phyloP scores from a whole-genome alignment of 768 basidiomycete genomes.

The Clathrus columnatus region DNA sequence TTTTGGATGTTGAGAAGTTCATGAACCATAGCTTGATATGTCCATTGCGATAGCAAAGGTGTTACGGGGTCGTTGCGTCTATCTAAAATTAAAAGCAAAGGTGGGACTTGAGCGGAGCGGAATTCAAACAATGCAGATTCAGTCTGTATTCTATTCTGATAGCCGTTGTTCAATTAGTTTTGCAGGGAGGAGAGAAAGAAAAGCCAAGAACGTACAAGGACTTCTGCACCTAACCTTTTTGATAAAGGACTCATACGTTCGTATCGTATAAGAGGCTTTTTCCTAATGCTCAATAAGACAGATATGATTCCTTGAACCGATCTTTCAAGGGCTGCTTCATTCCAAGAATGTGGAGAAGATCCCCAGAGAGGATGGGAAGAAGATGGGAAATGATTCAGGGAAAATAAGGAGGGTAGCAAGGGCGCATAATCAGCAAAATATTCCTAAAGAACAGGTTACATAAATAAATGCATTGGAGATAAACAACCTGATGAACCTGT shows the following conservation, averaged over 20 bases:
- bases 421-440: constrained; percentile 96
- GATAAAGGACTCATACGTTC: constrained; percentile 92
- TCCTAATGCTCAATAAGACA: constrained; percentile 89
- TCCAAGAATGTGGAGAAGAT: constrained; percentile 63
- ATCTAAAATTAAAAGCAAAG: constrained; percentile 86
- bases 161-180: constrained; percentile 4
- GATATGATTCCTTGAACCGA: constrained; percentile 75
- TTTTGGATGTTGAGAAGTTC: constrained; percentile 91
- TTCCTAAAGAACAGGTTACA: constrained; percentile 50
- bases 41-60: constrained; percentile 94
- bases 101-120: constrained; percentile 77
- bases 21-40: constrained; percentile 99
- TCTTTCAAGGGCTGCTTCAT: constrained; percentile 60
- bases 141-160: constrained; percentile 67
- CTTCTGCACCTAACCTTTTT: constrained; percentile 76
- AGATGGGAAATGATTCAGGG: constrained; percentile 69
- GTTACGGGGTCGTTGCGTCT: constrained; percentile 96
- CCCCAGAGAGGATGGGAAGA: constrained; percentile 60
- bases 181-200: neutral
- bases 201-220: constrained; percentile 50
- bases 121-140: constrained; percentile 89
- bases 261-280: constrained; percentile 85
- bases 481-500: constrained; percentile 49
- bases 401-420: constrained; percentile 77
- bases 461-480: neutral